phyloP scores from a whole-genome alignment of 2,329 filamentous ascomycete species.

The Trichoderma sp. region DNA sequence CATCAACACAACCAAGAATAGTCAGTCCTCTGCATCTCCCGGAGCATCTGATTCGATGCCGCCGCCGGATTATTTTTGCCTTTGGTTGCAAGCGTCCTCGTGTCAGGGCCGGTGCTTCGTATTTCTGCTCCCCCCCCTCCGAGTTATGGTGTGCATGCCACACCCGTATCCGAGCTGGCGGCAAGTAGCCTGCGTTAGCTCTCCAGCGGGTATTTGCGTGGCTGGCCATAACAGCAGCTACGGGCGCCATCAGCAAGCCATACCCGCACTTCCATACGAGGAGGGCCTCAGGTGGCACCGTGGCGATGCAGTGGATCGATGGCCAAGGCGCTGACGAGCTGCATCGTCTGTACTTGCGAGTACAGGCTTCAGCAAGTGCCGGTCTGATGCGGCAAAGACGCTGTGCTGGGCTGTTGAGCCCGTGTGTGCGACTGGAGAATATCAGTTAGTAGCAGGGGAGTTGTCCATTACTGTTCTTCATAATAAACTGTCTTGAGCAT shows the following conservation, averaged over 20 bases:
- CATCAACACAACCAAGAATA: too few relatives aligned
- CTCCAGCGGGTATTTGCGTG: neutral
- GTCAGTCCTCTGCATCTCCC: too few relatives aligned
- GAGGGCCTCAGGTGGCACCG: conserved; percentile 10
- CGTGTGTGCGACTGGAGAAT: neutral
- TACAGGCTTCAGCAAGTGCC: too few relatives aligned
- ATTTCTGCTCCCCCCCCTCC: conserved; percentile 4
- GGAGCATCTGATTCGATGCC: conserved; percentile 5
- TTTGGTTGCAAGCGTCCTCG: conserved; percentile 7
- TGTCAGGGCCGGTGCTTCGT: conserved; percentile 7
- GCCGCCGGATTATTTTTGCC: conserved; percentile 13
- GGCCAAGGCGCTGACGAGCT: neutral
- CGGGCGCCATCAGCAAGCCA: neutral
- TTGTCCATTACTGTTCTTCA: too few relatives aligned
- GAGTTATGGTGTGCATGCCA: conserved; percentile 24
- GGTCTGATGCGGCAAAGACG: too few relatives aligned
- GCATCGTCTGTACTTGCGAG: too few relatives aligned
- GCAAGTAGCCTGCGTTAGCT: neutral
- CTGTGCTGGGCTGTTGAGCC: neutral
- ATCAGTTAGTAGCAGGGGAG: too few relatives aligned
- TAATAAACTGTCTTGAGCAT: neutral
- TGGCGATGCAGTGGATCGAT: conserved; percentile 15
- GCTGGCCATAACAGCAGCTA: neutral
- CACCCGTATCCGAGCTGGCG: neutral
- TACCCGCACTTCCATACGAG: conserved; percentile 14